Evolutionary conservation across 2,329 filamentous ascomycete genomes (phyloP), one percentile per base, ranked within the genome.

Genomic region (Penicillium concentricum): DNA sequence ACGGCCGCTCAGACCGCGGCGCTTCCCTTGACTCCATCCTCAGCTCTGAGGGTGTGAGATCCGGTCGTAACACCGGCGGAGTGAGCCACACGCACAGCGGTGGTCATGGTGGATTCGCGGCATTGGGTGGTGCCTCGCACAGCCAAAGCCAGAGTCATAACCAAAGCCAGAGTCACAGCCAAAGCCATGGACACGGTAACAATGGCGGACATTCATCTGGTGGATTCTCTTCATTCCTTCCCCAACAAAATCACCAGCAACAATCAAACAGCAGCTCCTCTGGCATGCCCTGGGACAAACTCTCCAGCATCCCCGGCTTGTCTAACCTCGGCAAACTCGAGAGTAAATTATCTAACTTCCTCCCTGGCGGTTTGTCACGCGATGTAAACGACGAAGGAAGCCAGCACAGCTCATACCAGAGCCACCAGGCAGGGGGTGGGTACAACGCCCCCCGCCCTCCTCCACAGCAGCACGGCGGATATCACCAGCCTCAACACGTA

Each of bases 21-120:
- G 78, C 84, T 51, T 82, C 86, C 50, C 79, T 97, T 18, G 87
- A 95, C 69, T 78, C 84, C 51, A 69, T 94, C n/a, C 82, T 99
- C 10, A 88, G 85, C 46, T 91, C 92, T 0, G 87, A 95, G 52
- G 91, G 90, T 7, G 94, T 99, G 57, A 88, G 86, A 68, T 81
- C 82, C 9, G 92, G 93, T 43, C 88, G 87, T 72, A 99, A 97
- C 72, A 71, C 70, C 24, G 62, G 63, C 13, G 67, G 68, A 7
- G 63, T 64, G 46, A 70, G 67, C 6, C 72, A 76, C 49, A 67
- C 72, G 2, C 72, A 75, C 41, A 64, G 68, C n/a, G 65, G 61
- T 38, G 64, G 63, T 12, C 54, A 59, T 34, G 62, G 60, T 20
- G 67, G 61, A 3, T 71, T 67, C 55, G 59, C 62, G 51, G 64